Conservation (phyloP, 495 filamentous ascomycete genomes). For the Cetradonia linearis region DNA sequence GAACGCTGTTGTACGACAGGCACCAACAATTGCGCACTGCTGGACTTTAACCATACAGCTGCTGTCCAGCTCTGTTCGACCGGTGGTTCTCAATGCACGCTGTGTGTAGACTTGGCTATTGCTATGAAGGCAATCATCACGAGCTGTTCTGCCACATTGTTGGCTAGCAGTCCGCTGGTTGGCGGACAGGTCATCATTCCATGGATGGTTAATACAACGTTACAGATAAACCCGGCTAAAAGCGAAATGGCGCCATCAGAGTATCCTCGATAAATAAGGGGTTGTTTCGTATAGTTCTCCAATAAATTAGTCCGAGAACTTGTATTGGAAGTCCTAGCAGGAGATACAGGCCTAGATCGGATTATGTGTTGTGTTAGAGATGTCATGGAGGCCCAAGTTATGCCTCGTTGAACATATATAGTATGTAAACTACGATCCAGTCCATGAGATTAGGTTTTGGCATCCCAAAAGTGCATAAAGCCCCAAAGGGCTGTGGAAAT, state of each 20-base stretch:
- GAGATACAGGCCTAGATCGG: too few relatives aligned
- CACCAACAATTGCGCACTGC: neutral
- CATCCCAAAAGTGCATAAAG: too few relatives aligned
- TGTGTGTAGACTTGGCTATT: neutral
- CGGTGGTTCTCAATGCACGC: neutral
- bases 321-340: too few relatives aligned
- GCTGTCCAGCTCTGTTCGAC: neutral
- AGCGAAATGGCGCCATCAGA: neutral
- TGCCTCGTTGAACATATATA: too few relatives aligned
- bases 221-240: neutral
- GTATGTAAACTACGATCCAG: too few relatives aligned
- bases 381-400: too few relatives aligned
- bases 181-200: neutral
- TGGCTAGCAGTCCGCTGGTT: neutral
- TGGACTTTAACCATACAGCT: neutral
- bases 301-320: too few relatives aligned
- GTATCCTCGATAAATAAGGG: neutral
- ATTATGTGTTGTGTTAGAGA: too few relatives aligned
- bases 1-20: neutral
- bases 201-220: slow-evolving; percentile 2
- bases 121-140: neutral
- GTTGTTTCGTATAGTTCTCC: neutral
- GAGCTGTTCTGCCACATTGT: neutral
- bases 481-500: too few relatives aligned
- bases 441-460: too few relatives aligned